Base-by-base conservation (phyloP, 768 basidiomycete species). In the Leccinum uliginosum region DNA sequence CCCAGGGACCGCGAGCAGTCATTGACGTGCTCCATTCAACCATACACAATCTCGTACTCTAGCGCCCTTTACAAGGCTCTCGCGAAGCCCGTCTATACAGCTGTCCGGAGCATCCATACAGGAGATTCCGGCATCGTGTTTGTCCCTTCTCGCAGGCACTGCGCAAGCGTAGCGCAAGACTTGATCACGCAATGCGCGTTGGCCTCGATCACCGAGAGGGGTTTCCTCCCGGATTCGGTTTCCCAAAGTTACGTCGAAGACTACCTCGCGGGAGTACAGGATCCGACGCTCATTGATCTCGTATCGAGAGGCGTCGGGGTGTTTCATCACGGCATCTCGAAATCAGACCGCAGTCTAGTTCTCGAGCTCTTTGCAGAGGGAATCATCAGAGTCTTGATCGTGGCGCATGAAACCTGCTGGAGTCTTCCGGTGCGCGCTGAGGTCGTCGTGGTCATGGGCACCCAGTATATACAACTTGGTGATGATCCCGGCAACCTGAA, bases 391-490 rank as follows among this genome's bases (percentile, higher is more conserved):
- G 87, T 94, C 12, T 76, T 99, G 26, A 76, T 98, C 58, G 87
- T 84, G 0, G 86, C 95, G 4, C 83, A 86, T 35, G 92, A 95
- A 43, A 78, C 86, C 14, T 92, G 90, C 67, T 96, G 94, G 94
- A 84, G 82, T 27, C 69, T 98, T n/a, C 93, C 95, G 19, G 83
- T 94, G 17, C 83, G 86, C 52, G 91, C 91, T 1, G 79, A 81
- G 7, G 82, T 82, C 6, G 95, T 98, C 15, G 77, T 98, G 35
- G 86, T 93, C 46, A 88, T 98, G 87, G 90, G 93, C 17, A 92
- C 95, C 4, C 97, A 99, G 70, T 96, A 91, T 70, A 70, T 86
- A 24, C 76, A 82, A 54, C 10, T 43, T 43, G n/a, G n/a, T 19
- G 62, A 77, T 7, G 75, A 78, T 40, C 71, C 68, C 35, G 76